These are phyloP conservation scores for Hortiboletus flavorubellus DNA, from an alignment of 768 basidiomycete genomes.

Conservation along the genomic window DNA sequence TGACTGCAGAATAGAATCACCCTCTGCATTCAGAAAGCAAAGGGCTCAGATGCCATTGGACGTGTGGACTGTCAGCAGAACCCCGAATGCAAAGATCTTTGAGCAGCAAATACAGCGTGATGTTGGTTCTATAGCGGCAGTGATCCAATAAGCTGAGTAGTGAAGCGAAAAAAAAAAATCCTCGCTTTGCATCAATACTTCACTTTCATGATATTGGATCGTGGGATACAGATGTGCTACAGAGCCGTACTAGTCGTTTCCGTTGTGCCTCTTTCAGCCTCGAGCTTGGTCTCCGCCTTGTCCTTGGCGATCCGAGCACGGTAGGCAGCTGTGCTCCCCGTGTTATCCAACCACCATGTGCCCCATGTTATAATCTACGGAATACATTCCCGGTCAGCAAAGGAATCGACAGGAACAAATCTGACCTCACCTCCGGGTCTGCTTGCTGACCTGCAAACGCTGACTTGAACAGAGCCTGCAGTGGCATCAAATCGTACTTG, in stretches of 20 bases:
- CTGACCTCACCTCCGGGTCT: not conserved
- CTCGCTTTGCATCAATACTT: not conserved
- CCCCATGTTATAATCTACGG: constrained; percentile 5
- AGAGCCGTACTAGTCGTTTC: not conserved
- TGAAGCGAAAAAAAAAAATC: not conserved
- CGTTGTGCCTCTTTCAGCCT: not conserved
- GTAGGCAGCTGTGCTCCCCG: constrained; percentile 13
- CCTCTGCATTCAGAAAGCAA: not conserved
- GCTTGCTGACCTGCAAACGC: not conserved
- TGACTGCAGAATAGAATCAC: not conserved
- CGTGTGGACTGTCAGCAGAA: too few species aligned
- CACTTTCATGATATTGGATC: too few species aligned
- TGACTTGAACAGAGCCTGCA: not conserved
- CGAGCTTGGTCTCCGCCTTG: constrained; percentile 1
- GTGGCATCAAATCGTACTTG: constrained; percentile 8
- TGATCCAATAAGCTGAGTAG: not conserved
- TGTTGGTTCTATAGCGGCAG: not conserved
- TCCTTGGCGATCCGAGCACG: constrained; percentile 12
- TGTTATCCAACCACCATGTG: constrained; percentile 14
- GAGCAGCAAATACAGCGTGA: too few species aligned
- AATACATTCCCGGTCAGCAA: not conserved
- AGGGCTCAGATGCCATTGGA: not conserved
- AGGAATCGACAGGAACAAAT: not conserved
- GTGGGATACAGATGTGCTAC: not conserved
- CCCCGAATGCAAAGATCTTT: too few species aligned